Percentiles rank a stretch among this genome's conserved stretches.
Conservation (phyloP, 768 basidiomycete species). For the Termitomyces sp. region DNA sequence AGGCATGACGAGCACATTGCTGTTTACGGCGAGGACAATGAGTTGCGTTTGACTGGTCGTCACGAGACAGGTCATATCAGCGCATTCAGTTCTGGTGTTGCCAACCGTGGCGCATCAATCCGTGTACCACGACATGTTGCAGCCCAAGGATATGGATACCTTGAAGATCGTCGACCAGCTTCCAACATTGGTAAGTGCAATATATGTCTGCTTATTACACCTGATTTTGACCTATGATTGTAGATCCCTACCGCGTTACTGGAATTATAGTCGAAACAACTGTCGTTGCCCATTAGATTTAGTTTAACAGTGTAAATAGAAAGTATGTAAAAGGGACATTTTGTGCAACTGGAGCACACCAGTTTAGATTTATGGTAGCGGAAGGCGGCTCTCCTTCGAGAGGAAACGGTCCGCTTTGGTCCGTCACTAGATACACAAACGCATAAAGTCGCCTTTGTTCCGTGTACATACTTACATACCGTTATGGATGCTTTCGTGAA, state of each 20-base stretch:
- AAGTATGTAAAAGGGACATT: conserved; percentile 8
- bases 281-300: conserved; percentile 50
- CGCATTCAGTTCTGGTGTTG: conserved; percentile 89
- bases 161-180: conserved; percentile 95
- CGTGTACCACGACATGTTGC: conserved; percentile 94
- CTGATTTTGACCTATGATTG: not conserved
- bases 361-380: not conserved
- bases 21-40: conserved; percentile 98
- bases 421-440: conserved; percentile 2
- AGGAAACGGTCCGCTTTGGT: conserved; percentile 3
- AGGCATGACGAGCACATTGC: conserved; percentile 94
- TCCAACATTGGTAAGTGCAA: conserved; percentile 86
- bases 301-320: not conserved
- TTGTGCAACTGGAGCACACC: conserved; percentile 3
- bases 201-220: conserved; percentile 6
- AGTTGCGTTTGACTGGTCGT: conserved; percentile 89
- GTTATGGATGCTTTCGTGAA: conserved; percentile 28
- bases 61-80: conserved; percentile 98
- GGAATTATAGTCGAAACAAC: conserved; percentile 87
- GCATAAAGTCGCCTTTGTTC: not conserved
- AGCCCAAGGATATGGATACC: conserved; percentile 88
- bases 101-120: conserved; percentile 95
- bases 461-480: not conserved
- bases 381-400: not conserved
- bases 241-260: conserved; percentile 95